These are phyloP conservation scores for Linderniella brevidens DNA, from an alignment of 257 asterid genomes.

Conservation along the genomic window DNA sequence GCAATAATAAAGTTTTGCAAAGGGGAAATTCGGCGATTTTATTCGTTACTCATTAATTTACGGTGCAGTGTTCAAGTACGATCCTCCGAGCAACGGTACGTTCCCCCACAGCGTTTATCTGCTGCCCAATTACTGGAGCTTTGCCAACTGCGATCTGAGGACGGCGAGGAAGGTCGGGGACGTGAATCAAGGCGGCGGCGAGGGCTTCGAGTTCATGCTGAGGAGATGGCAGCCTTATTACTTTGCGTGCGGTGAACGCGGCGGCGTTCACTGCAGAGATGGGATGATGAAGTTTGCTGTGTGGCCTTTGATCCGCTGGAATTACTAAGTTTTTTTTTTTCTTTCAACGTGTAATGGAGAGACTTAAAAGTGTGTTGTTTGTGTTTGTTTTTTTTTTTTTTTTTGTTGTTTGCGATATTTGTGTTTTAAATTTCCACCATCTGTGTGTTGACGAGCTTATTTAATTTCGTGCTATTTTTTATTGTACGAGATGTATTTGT, in stretches of 20 bases:
- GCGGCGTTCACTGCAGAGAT: constrained; percentile 45
- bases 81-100: constrained; percentile 45
- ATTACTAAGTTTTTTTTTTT: too few species aligned
- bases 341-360: too few species aligned
- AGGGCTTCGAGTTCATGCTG: constrained; percentile 47
- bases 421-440: too few species aligned
- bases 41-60: neutral
- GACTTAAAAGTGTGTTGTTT: too few species aligned
- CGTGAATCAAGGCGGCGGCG: constrained; percentile 28
- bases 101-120: constrained; percentile 50
- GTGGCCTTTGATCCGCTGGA: constrained; percentile 41
- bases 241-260: constrained; percentile 52
- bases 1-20: too few species aligned
- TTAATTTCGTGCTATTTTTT: too few species aligned
- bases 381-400: too few species aligned
- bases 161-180: constrained; percentile 37
- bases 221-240: constrained; percentile 43
- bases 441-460: too few species aligned
- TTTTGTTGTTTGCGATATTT: too few species aligned
- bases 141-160: constrained; percentile 38
- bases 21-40: neutral
- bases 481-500: too few species aligned
- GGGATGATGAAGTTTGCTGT: constrained; percentile 65
- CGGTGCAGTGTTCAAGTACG: constrained; percentile 63
- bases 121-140: constrained; percentile 44